Percentiles rank a stretch among this genome's conserved stretches.
phyloP scores from a whole-genome alignment of 1,284 basidiomycete species.

The Leccinum glutinopallens region DNA sequence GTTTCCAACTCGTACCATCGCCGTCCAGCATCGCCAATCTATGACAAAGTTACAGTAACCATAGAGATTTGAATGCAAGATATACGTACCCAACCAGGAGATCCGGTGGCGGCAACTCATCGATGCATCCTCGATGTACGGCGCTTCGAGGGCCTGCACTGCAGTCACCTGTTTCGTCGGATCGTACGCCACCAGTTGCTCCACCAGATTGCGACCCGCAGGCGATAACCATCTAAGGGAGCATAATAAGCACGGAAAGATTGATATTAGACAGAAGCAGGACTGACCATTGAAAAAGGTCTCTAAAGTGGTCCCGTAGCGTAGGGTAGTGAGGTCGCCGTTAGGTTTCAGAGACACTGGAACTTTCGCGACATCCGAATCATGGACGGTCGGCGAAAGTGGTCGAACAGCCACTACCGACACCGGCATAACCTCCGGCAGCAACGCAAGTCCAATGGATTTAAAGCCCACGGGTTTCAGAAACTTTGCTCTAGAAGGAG shows the following conservation, averaged over 20 bases:
- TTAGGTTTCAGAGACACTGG: constrained; percentile 30
- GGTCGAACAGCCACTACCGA: constrained; percentile 14
- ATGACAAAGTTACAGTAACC: constrained; percentile 22
- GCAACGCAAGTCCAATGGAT: constrained; percentile 48
- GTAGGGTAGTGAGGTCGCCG: constrained; percentile 26
- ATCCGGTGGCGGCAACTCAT: constrained; percentile 73
- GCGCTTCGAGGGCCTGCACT: constrained; percentile 73
- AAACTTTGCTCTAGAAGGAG: constrained; percentile 26
- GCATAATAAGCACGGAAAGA: constrained; percentile 12
- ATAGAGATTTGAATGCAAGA: constrained; percentile 2
- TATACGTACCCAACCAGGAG: constrained; percentile 76
- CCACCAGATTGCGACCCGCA: constrained; percentile 83
- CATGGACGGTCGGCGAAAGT: constrained; percentile 23
- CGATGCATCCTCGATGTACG: constrained; percentile 70
- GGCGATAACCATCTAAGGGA: constrained; percentile 74
- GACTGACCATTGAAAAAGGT: constrained; percentile 77
- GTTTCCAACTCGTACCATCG: constrained; percentile 96
- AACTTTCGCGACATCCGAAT: constrained; percentile 21
- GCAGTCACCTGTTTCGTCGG: constrained; percentile 81
- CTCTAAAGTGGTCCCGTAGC: constrained; percentile 73
- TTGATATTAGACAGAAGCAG: constrained; percentile 26
- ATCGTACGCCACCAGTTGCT: constrained; percentile 82
- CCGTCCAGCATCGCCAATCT: constrained; percentile 80
- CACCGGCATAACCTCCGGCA: constrained; percentile 17
- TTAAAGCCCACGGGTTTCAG: constrained; percentile 58